Evolutionary conservation across 73 alveolate species (phyloP).

Genomic region (Tetrahymena elliotti): DNA sequence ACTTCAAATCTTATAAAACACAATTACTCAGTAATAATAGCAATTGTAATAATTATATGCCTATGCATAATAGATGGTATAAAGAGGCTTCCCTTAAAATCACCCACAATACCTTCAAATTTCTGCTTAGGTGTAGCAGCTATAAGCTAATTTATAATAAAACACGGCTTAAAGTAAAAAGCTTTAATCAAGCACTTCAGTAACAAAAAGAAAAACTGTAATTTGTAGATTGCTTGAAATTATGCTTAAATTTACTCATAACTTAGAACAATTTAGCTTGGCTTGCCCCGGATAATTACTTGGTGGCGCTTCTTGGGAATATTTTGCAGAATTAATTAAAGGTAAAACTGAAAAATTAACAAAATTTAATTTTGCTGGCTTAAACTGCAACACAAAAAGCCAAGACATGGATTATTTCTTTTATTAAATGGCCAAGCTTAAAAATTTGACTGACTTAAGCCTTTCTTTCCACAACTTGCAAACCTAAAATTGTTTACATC

Average conservation of each 20-base stretch:
- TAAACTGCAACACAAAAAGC: neutral
- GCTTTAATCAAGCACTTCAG: neutral
- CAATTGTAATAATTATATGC: neutral
- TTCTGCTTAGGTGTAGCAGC: neutral
- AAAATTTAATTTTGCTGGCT: neutral
- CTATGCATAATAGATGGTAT: neutral
- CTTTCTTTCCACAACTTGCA: neutral
- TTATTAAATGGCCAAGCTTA: neutral
- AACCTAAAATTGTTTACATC: neutral
- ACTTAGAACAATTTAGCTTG: neutral
- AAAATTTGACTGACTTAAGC: neutral
- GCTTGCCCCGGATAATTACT: neutral
- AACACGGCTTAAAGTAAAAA: neutral
- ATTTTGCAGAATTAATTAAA: neutral
- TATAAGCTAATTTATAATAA: neutral
- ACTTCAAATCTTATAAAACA: neutral
- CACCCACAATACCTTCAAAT: neutral
- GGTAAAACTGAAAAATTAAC: neutral
- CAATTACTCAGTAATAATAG: neutral
- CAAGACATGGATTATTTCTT: neutral
- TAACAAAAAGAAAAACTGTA: neutral
- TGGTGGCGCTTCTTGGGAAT: neutral
- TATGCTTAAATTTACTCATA: neutral
- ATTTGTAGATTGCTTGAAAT: neutral
- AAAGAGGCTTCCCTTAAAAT: neutral